Percentiles rank a stretch among this genome's conserved stretches.
Conservation (phyloP, 192 early-diverging fungal genomes). For the Dissophora globulifera region DNA sequence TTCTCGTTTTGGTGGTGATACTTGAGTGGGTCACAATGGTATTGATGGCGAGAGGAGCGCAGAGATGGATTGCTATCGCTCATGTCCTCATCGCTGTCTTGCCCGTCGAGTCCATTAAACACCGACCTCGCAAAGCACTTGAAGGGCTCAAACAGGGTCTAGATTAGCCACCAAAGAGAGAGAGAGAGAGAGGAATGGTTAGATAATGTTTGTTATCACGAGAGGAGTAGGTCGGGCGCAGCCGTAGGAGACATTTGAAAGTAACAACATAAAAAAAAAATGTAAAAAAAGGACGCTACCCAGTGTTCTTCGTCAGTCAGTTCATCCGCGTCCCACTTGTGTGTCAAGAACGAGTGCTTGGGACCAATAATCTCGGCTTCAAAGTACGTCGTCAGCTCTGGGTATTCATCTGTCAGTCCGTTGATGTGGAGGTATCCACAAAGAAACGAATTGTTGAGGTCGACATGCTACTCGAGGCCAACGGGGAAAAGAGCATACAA, state of each 20-base stretch:
- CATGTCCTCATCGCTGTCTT: slow-evolving; percentile 7
- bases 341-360: slow-evolving; percentile 79
- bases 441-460: slow-evolving; percentile 74
- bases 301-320: slow-evolving; percentile 80
- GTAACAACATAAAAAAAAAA: too few relatives aligned
- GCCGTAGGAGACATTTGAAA: too few relatives aligned
- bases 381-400: slow-evolving; percentile 87
- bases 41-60: slow-evolving; percentile 15
- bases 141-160: slow-evolving; percentile 64
- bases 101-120: slow-evolving; percentile 13
- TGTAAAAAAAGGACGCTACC: too few relatives aligned
- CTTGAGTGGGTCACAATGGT: slow-evolving; percentile 51
- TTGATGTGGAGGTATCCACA: slow-evolving; percentile 88
- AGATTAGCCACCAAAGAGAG: too few relatives aligned
- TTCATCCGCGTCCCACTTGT: slow-evolving; percentile 87
- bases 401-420: slow-evolving; percentile 81
- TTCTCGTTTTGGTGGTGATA: slow-evolving; percentile 62
- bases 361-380: slow-evolving; percentile 90
- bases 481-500: too few relatives aligned
- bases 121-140: slow-evolving; percentile 33
- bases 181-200: too few relatives aligned
- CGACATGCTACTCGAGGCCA: slow-evolving; percentile 63
- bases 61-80: not conserved
- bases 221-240: too few relatives aligned
- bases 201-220: too few relatives aligned